Percentiles rank a stretch among this genome's conserved stretches.
Conservation (phyloP, 2,329 filamentous ascomycete genomes). For the Xylaria sp. region DNA sequence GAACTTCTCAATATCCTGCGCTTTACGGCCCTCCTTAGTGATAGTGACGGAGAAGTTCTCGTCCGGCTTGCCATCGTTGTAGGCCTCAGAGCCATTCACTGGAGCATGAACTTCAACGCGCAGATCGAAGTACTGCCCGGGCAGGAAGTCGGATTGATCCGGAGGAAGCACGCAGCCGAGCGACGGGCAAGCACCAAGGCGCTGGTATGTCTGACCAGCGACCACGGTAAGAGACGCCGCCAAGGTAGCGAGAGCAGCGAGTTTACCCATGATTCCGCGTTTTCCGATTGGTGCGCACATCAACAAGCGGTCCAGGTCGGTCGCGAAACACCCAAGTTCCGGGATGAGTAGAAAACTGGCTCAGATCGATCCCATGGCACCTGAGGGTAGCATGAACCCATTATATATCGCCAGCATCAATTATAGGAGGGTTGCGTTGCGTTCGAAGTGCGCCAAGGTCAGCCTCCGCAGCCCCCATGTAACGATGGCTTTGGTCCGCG, state of each 20-base stretch:
- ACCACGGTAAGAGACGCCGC: constrained; percentile 48
- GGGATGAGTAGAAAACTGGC: not conserved
- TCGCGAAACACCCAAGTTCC: not conserved
- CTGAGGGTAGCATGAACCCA: not conserved
- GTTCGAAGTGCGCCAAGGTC: constrained; percentile 15
- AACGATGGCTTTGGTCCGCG: not conserved
- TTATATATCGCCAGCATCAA: constrained; percentile 13
- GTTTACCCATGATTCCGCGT: constrained; percentile 13
- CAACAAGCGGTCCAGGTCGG: no score
- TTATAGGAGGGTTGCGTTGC: not conserved
- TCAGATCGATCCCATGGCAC: not conserved
- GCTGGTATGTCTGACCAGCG: constrained; percentile 63
- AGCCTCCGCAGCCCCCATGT: constrained; percentile 8
- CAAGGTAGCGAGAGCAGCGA: constrained; percentile 28
- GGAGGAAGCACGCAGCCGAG: constrained; percentile 66
- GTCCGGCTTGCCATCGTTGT: constrained; percentile 70
- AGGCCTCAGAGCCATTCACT: constrained; percentile 81
- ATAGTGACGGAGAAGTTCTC: constrained; percentile 78
- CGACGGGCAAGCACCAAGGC: constrained; percentile 63
- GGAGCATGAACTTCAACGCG: constrained; percentile 83
- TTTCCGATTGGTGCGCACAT: not conserved
- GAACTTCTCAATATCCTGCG: constrained; percentile 65
- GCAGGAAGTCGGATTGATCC: constrained; percentile 77
- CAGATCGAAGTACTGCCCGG: constrained; percentile 84
- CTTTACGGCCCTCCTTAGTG: constrained; percentile 62